Conservation (phyloP, 83 land plant genomes). For the Picea abies region DNA sequence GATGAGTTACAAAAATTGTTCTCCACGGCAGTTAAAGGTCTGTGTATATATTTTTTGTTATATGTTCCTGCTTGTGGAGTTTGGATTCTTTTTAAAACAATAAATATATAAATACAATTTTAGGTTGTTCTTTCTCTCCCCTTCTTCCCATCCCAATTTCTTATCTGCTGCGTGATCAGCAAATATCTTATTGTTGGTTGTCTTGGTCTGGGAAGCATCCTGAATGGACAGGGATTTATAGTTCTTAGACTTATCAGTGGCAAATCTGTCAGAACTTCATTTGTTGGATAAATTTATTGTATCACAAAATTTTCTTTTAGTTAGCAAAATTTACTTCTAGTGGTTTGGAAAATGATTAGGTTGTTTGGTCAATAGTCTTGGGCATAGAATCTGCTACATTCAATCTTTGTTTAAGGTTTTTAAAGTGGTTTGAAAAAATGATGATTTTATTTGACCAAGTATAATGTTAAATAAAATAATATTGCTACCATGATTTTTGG, state of each 20-base stretch:
- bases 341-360: background rate
- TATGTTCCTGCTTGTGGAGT: too few species aligned
- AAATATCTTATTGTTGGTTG: background rate
- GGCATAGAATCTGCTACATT: background rate
- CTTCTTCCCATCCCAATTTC: background rate
- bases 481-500: too few species aligned
- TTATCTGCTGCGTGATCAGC: background rate
- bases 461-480: slow-evolving; percentile 15
- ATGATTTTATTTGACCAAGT: background rate
- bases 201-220: background rate
- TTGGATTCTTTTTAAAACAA: too few species aligned
- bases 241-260: background rate
- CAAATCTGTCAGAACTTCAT: background rate
- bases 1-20: too few species aligned
- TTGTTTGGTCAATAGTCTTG: background rate
- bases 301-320: background rate
- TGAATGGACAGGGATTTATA: background rate
- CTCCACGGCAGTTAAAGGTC: too few species aligned
- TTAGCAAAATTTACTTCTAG: background rate
- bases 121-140: too few species aligned
- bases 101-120: too few species aligned
- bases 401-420: background rate
- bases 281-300: background rate
- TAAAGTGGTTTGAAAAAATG: background rate
- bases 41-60: too few species aligned